Evolutionary conservation across 2,329 filamentous ascomycete genomes (phyloP).

Genomic region (Hymenoscyphus occultus): DNA sequence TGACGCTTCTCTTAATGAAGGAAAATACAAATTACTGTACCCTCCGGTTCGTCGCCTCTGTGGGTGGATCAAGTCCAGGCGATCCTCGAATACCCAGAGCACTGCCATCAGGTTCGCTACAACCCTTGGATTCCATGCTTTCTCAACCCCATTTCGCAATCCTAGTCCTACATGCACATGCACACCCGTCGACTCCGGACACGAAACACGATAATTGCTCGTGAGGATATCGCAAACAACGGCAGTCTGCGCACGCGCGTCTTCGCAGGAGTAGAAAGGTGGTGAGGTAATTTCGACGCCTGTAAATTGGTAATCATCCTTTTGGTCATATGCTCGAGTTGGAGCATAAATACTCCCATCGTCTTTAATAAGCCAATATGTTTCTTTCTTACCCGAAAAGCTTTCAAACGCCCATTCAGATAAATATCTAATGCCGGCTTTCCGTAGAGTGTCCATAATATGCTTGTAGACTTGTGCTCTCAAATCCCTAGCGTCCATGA

Average conservation of each 20-base stretch:
- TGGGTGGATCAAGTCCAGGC: not conserved
- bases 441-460: not conserved
- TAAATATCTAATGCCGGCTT: not conserved
- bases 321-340: no score
- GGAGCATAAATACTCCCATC: not conserved
- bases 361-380: not conserved
- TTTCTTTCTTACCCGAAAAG: not conserved
- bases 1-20: not conserved
- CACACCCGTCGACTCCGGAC: not conserved
- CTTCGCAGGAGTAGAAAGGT: not conserved
- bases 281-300: not conserved
- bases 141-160: not conserved
- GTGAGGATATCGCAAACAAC: not conserved
- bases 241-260: not conserved
- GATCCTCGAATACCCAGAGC: not conserved
- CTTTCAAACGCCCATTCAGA: not conserved
- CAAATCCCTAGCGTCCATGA: not conserved
- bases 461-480: not conserved
- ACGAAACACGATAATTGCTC: not conserved
- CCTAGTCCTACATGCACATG: conserved; percentile 1
- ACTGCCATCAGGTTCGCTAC: not conserved
- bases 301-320: not conserved
- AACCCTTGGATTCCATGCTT: not conserved
- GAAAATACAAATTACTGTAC: not conserved
- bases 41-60: not conserved